phyloP scores from a whole-genome alignment of 2,329 filamentous ascomycete genomes.

The Calonectria henricotiae region DNA sequence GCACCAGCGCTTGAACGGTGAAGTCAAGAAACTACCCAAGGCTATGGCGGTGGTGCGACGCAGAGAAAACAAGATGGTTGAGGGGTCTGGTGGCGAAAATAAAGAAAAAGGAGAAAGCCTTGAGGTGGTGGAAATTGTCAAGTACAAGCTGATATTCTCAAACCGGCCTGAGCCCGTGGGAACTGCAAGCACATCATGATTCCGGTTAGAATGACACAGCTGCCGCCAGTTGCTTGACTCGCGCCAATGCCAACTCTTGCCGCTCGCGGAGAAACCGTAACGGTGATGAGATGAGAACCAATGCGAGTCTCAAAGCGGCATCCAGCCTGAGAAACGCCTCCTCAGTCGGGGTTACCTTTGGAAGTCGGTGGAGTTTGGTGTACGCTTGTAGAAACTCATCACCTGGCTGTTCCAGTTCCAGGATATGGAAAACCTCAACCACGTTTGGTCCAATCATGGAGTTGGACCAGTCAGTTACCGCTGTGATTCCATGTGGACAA shows the following conservation, averaged over 20 bases:
- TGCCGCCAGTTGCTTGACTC: neutral
- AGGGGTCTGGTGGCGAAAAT: slow-evolving; percentile 61
- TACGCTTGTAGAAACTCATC: neutral
- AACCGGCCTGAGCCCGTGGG: slow-evolving; percentile 89
- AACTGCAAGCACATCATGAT: slow-evolving; percentile 57
- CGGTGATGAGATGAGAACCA: neutral
- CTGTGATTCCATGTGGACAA: neutral
- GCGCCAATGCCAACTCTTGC: neutral
- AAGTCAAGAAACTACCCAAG: slow-evolving; percentile 88
- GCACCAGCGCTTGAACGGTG: slow-evolving; percentile 90
- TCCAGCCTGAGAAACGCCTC: slow-evolving; percentile 8
- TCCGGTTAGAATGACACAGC: neutral
- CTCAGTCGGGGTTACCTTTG: neutral
- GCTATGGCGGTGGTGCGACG: slow-evolving; percentile 85
- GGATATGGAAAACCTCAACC: neutral
- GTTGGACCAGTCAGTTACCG: slow-evolving; percentile 8
- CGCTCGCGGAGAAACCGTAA: neutral
- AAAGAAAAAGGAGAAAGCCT: slow-evolving; percentile 68
- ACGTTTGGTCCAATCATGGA: neutral
- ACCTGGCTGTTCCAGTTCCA: neutral
- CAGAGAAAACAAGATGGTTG: slow-evolving; percentile 63
- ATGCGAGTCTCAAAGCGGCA: neutral
- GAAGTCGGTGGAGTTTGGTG: neutral
- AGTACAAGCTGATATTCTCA: slow-evolving; percentile 89
- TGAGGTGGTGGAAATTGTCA: slow-evolving; percentile 90